These are phyloP conservation scores for Arctium minus DNA, from an alignment of 129 eudicot genomes.

Conservation along the genomic window DNA sequence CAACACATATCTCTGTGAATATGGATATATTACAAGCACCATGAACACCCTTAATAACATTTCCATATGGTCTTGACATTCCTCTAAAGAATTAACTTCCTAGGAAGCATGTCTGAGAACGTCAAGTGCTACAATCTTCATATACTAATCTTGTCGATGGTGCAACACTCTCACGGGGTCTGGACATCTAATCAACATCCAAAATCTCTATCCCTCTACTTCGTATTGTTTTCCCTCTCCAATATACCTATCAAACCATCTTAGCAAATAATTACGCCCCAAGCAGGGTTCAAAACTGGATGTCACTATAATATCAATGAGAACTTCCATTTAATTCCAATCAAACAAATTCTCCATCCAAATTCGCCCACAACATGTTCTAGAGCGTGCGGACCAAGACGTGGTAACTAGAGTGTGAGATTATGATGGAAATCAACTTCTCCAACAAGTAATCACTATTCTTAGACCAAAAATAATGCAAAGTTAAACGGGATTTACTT, in stretches of 20 bases:
- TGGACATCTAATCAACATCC: not conserved
- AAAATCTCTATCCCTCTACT: not conserved
- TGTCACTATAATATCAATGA: not conserved
- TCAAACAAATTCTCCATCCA: not conserved
- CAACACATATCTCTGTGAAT: not conserved
- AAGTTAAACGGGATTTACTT: not conserved
- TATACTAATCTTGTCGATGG: not conserved
- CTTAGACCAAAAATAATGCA: not conserved
- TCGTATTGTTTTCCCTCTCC: not conserved
- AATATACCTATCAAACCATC: not conserved
- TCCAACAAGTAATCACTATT: slow-evolving; percentile 2
- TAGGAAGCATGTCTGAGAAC: not conserved
- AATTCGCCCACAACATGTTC: not conserved
- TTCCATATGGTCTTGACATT: not conserved
- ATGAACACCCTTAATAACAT: not conserved
- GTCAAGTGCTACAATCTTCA: not conserved
- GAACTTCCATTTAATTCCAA: not conserved
- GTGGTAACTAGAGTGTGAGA: not conserved
- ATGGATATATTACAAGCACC: not conserved
- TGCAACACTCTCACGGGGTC: not conserved
- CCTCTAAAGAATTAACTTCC: not conserved
- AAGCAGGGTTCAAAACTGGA: not conserved
- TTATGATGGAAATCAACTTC: not conserved
- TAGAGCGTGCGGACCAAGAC: not conserved
- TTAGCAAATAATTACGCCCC: not conserved